Base-by-base conservation (phyloP, 108 stramenopile species). In the Aureococcus anophagefferens region DNA sequence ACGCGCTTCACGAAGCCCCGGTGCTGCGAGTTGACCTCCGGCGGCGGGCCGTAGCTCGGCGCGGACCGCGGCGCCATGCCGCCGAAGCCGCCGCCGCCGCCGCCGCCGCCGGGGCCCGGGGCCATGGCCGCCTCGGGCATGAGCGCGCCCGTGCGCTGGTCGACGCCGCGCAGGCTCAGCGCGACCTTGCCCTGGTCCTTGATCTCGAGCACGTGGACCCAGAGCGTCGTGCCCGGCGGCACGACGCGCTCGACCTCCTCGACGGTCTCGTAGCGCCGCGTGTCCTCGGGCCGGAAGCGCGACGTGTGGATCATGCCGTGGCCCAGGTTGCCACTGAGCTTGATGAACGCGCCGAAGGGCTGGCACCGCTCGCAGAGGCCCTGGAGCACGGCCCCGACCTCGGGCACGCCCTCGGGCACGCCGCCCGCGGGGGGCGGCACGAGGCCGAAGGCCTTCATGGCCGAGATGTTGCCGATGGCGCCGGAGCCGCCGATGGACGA, bases 391-490 rank as follows among this genome's bases (percentile, higher is more conserved):
- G 17, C 1, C 51, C 51, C 51, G 17, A 28, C 21, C 51, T 25
- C 51, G 21, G 51, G 51, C 17, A 25, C 3, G 7, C 7, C 51
- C 17, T 13, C 40, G 40, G 13, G 40, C 40, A 44, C 13, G 40
- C 40, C 40, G 5, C 13, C 9, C 40, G n/a, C n/a, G n/a, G n/a
- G n/a, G n/a, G n/a, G n/a, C n/a, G n/a, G n/a, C n/a, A n/a, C 83
- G 45, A 92, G 71, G 34, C 62, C 75, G 71, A 89, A 86, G 67
- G 69, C 75, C 40, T 83, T 72, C 28, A 85, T 67, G 11, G 87
- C 89, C 21, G 80, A 74, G 0, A 91, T 62, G 14, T 86, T 80
- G 68, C 84, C 35, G n/a, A 92, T 80, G 46, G 63, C 35, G 29
- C 90, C 90, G 15, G 77, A 69, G 30, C 65, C 9, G 30, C 82